Evolutionary conservation across 345 rosid species (phyloP).

Genomic region (Noccaea bulbosa): DNA sequence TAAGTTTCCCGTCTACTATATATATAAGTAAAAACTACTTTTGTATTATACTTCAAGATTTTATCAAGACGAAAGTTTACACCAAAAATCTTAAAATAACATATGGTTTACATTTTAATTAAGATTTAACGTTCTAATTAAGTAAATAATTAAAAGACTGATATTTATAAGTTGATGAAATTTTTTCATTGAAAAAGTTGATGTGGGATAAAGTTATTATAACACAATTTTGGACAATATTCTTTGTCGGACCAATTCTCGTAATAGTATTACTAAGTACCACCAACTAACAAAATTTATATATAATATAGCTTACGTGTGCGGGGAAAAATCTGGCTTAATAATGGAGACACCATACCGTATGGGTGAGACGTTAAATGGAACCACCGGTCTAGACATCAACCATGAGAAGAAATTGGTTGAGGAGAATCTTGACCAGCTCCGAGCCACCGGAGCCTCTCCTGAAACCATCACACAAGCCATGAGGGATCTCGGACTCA

Average conservation of each 20-base stretch:
- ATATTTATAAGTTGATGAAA: no score
- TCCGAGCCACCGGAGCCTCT: slow-evolving; percentile 45
- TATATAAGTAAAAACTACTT: no score
- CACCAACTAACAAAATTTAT: slow-evolving; percentile 7
- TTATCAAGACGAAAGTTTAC: neutral
- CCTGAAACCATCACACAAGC: slow-evolving; percentile 47
- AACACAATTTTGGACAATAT: neutral
- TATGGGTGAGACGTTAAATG: slow-evolving; percentile 65
- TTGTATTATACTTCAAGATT: neutral
- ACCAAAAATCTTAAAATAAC: neutral
- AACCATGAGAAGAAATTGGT: slow-evolving; percentile 53
- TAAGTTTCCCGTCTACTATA: no score
- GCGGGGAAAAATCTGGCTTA: slow-evolving; percentile 66
- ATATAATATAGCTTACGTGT: slow-evolving; percentile 63
- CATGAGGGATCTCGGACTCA: slow-evolving; percentile 64
- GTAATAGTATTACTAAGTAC: neutral
- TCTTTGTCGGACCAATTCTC: neutral
- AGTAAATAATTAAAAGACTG: no score
- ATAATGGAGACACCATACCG: slow-evolving; percentile 47
- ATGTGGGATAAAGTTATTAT: neutral
- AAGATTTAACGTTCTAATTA: no score
- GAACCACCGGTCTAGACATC: slow-evolving; percentile 55
- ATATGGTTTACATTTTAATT: no score
- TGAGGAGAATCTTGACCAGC: slow-evolving; percentile 52
- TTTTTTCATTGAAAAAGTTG: neutral